phyloP scores from a whole-genome alignment of 1,284 basidiomycete species.

The Cryptococcus sp. region DNA sequence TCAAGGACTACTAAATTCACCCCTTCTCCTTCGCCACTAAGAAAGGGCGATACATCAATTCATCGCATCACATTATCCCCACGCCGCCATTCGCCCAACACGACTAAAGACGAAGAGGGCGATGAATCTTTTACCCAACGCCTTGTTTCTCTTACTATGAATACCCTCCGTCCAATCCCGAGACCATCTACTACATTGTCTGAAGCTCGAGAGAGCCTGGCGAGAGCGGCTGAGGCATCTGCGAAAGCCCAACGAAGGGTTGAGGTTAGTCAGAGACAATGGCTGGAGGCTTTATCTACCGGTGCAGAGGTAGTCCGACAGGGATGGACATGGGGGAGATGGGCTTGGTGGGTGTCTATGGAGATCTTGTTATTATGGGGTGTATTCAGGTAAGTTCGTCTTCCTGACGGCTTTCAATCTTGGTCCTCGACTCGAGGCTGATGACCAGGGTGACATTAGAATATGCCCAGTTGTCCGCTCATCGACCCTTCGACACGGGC shows the following conservation, averaged over 20 bases:
- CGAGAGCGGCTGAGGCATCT: constrained; percentile 10
- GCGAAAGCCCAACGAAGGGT: constrained; percentile 10
- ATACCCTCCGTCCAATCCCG: constrained; percentile 11
- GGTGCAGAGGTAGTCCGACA: constrained; percentile 10
- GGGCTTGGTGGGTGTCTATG: constrained; percentile 28
- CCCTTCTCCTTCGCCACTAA: background rate
- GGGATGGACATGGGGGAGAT: constrained; percentile 23
- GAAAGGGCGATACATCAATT: background rate
- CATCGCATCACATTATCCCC: constrained; percentile 2
- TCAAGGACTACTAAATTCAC: background rate
- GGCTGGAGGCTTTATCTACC: constrained; percentile 18
- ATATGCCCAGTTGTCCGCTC: constrained; percentile 27
- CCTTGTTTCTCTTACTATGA: no score
- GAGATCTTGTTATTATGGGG: constrained; percentile 37
- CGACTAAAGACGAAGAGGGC: constrained; percentile 13
- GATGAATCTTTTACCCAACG: no score
- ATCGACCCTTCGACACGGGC: constrained; percentile 29
- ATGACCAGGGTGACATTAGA: constrained; percentile 33
- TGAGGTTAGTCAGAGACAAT: constrained; percentile 17
- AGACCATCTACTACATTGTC: constrained; percentile 18
- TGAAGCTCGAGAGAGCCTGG: constrained; percentile 13
- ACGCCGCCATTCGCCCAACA: constrained; percentile 4
- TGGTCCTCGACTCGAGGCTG: background rate
- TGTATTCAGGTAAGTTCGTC: constrained; percentile 32
- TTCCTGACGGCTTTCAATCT: no score